Evolutionary conservation across 495 filamentous ascomycete species (phyloP).

Genomic region (Annulohypoxylon bovei): DNA sequence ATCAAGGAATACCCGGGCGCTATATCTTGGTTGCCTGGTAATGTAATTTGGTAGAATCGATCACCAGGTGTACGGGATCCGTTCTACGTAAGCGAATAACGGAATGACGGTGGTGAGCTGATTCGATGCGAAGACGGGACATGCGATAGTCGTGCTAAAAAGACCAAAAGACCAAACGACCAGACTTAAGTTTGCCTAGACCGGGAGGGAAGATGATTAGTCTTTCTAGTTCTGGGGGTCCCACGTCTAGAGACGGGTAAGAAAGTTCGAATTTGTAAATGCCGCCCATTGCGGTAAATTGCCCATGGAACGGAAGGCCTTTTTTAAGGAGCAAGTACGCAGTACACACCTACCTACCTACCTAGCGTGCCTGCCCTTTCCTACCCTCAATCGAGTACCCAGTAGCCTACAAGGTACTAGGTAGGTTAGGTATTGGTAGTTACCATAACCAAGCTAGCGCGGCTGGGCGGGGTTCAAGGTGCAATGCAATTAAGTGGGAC

Average conservation of each 20-base stretch:
- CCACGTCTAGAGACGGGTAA: constrained; percentile 34
- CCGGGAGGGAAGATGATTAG: constrained; percentile 21
- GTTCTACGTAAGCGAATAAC: constrained; percentile 8
- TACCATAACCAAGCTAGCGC: constrained; percentile 38
- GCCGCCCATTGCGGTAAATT: constrained; percentile 46
- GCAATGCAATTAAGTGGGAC: constrained; percentile 36
- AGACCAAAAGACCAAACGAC: not conserved
- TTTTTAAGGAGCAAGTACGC: constrained; percentile 34
- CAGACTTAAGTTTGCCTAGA: constrained; percentile 10
- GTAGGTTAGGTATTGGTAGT: constrained; percentile 23
- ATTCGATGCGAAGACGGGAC: constrained; percentile 16
- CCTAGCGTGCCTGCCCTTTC: not conserved
- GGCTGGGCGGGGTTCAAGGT: constrained; percentile 41
- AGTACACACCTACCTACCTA: constrained; percentile 11
- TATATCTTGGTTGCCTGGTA: constrained; percentile 26
- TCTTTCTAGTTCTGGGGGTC: constrained; percentile 24
- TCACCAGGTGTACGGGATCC: constrained; percentile 1
- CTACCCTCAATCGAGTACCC: not conserved
- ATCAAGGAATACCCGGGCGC: constrained; percentile 29
- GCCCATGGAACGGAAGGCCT: constrained; percentile 40
- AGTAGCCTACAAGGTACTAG: constrained; percentile 4
- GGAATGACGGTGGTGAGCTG: constrained; percentile 4
- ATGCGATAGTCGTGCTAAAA: constrained; percentile 33
- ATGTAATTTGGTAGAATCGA: constrained; percentile 22
- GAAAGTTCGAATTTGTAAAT: constrained; percentile 42